phyloP scores from a whole-genome alignment of 2,329 filamentous ascomycete genomes.

The Penicillium italicum region DNA sequence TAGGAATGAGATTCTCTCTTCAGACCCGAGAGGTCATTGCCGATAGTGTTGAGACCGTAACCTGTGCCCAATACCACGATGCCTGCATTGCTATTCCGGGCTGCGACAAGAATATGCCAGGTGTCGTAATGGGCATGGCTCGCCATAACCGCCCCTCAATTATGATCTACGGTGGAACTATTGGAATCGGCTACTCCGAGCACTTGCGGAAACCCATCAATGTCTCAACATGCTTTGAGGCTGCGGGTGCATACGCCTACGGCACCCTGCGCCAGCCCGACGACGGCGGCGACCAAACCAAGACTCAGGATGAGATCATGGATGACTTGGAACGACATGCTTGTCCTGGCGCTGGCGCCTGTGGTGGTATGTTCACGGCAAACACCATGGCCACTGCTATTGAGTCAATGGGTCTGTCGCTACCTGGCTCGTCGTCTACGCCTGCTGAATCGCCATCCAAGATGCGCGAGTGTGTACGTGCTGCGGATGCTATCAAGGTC shows the following conservation, averaged over 20 bases:
- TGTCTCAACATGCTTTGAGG: slow-evolving; percentile 84
- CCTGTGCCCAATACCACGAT: slow-evolving; percentile 86
- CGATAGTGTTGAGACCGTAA: slow-evolving; percentile 90
- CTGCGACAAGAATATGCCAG: slow-evolving; percentile 98
- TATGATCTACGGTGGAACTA: slow-evolving; percentile 94
- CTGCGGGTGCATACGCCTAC: slow-evolving; percentile 77
- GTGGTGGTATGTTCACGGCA: slow-evolving; percentile 90
- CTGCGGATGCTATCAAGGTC: slow-evolving; percentile 69
- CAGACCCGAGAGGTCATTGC: slow-evolving; percentile 90
- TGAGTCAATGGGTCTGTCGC: slow-evolving; percentile 78
- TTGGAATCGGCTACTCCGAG: slow-evolving; percentile 77
- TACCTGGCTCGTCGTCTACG: slow-evolving; percentile 80
- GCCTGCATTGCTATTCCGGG: slow-evolving; percentile 90
- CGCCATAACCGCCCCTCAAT: slow-evolving; percentile 87
- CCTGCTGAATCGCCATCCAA: slow-evolving; percentile 79
- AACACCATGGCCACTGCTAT: slow-evolving; percentile 92
- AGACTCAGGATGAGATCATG: slow-evolving; percentile 72
- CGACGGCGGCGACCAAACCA: slow-evolving; percentile 59
- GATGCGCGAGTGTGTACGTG: slow-evolving; percentile 79
- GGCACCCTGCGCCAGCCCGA: slow-evolving; percentile 68
- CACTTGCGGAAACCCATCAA: slow-evolving; percentile 77
- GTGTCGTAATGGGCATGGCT: slow-evolving; percentile 83
- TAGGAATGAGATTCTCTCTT: slow-evolving; percentile 89
- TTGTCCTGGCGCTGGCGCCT: slow-evolving; percentile 75
- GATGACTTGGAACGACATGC: slow-evolving; percentile 76